Evolutionary conservation across 805 yeast genomes (phyloP).

Genomic region (Starmera caribaea): DNA sequence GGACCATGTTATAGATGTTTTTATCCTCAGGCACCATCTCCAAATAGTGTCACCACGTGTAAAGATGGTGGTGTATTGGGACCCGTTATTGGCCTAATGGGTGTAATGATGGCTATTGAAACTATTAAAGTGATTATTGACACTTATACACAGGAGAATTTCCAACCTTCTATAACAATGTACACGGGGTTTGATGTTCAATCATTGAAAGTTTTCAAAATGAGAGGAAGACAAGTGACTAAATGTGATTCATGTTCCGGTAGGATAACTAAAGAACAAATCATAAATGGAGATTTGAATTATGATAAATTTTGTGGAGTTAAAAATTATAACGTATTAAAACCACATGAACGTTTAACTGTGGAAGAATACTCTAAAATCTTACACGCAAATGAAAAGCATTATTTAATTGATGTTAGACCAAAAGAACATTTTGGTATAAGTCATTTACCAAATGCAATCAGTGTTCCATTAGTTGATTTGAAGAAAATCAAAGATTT

Average conservation of each 20-base stretch:
- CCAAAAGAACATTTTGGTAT: conserved; percentile 69
- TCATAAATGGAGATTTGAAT: conserved; percentile 40
- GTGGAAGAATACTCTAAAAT: conserved; percentile 25
- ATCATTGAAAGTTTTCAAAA: conserved; percentile 61
- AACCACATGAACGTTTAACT: conserved; percentile 35
- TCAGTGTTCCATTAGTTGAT: conserved; percentile 54
- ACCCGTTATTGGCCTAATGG: conserved; percentile 91
- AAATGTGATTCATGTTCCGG: conserved; percentile 58
- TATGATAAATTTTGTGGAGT: conserved; percentile 74
- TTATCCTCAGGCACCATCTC: conserved; percentile 84
- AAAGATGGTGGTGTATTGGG: conserved; percentile 93
- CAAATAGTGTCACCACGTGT: conserved; percentile 74
- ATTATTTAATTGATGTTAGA: conserved; percentile 64
- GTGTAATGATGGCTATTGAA: conserved; percentile 83
- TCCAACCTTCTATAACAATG: conserved; percentile 59
- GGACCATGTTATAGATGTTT: conserved; percentile 97
- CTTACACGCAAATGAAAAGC: conserved; percentile 6
- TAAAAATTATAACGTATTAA: conserved; percentile 34
- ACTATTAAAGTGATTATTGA: conserved; percentile 65
- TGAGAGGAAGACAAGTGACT: conserved; percentile 51
- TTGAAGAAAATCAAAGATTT: conserved; percentile 24
- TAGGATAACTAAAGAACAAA: conserved; percentile 33
- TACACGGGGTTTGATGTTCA: conserved; percentile 64
- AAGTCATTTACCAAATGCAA: conserved; percentile 45
- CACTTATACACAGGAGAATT: conserved; percentile 38